Percentiles rank a stretch among this genome's conserved stretches.
These are phyloP conservation scores for Aureobasidium musti DNA, from an alignment of 2,329 filamentous ascomycete species.

Conservation along the genomic window DNA sequence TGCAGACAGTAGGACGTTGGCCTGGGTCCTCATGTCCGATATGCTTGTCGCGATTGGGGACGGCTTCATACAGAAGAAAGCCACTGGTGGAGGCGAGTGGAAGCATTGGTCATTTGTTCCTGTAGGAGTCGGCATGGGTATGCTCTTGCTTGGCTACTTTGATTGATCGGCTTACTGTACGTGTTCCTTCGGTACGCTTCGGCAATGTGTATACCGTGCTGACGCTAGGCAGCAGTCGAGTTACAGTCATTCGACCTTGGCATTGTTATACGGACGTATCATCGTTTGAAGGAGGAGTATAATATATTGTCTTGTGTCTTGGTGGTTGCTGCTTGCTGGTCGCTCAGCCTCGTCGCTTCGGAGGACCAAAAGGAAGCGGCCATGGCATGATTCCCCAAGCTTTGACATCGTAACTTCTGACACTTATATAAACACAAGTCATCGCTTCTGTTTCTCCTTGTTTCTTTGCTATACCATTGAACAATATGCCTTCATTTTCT, in stretches of 20 bases:
- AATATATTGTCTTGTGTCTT: slow-evolving; percentile 3
- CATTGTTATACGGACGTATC: not conserved
- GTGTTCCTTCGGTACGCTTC: not conserved
- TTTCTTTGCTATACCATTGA: not conserved
- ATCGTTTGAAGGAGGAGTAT: not conserved
- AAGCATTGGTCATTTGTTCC: slow-evolving; percentile 16
- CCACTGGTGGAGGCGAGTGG: slow-evolving; percentile 11
- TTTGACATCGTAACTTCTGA: not conserved
- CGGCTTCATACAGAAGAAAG: not conserved
- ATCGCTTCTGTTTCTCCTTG: not conserved
- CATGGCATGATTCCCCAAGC: slow-evolving; percentile 9
- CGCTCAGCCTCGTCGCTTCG: not conserved
- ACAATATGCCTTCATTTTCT: slow-evolving; percentile 32
- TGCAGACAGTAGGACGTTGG: slow-evolving; percentile 6
- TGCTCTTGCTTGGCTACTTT: slow-evolving; percentile 9
- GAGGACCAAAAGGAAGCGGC: not conserved
- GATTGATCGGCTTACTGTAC: not conserved
- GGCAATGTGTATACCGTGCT: not conserved
- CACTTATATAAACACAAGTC: not conserved
- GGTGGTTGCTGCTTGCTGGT: slow-evolving; percentile 8
- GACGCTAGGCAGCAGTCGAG: slow-evolving; percentile 1
- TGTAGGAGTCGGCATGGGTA: not conserved
- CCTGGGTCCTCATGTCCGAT: slow-evolving; percentile 5
- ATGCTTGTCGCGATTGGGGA: slow-evolving; percentile 8
- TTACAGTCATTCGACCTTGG: not conserved